These are phyloP conservation scores for Hippophae rhamnoides DNA, from an alignment of 306 rosid species.

Conservation along the genomic window DNA sequence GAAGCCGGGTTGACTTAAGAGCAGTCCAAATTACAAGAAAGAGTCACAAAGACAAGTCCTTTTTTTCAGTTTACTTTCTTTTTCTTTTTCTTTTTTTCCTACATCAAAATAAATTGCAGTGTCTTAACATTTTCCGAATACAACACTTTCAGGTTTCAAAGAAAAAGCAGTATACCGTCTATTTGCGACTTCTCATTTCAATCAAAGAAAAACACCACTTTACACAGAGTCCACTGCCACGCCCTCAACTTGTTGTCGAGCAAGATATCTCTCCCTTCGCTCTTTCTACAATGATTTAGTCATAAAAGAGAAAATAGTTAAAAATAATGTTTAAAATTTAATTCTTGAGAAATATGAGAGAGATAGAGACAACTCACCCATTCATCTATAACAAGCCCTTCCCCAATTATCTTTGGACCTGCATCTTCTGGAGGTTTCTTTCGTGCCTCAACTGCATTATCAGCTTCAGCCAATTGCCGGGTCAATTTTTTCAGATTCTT, in stretches of 20 bases:
- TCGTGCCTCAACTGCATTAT: conserved; percentile 70
- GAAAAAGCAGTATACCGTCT: conserved; percentile 2
- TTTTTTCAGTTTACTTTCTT: not conserved
- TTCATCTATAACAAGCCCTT: conserved; percentile 95
- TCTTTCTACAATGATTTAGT: conserved; percentile 48
- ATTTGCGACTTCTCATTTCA: conserved; percentile 9
- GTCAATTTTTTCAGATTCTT: conserved; percentile 68
- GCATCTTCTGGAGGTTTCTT: conserved; percentile 68
- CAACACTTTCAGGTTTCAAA: conserved; percentile 15
- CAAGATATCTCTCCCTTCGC: conserved; percentile 94
- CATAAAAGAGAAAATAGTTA: not conserved
- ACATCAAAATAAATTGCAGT: conserved; percentile 17
- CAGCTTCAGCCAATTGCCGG: conserved; percentile 69
- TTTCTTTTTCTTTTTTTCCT: conserved; percentile 8
- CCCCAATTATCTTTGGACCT: conserved; percentile 69
- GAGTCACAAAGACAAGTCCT: conserved; percentile 11
- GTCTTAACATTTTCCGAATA: conserved; percentile 16
- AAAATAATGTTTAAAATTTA: not conserved
- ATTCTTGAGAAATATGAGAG: not conserved
- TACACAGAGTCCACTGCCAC: conserved; percentile 49
- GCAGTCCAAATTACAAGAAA: conserved; percentile 14
- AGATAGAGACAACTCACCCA: conserved; percentile 47
- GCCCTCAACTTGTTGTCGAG: conserved; percentile 75
- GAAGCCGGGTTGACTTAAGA: conserved; percentile 16
- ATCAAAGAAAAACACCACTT: conserved; percentile 15